Evolutionary conservation across 2,329 filamentous ascomycete genomes (phyloP), one percentile per base, ranked within the genome.

Genomic region (Phyllosticta paracitricarpa): DNA sequence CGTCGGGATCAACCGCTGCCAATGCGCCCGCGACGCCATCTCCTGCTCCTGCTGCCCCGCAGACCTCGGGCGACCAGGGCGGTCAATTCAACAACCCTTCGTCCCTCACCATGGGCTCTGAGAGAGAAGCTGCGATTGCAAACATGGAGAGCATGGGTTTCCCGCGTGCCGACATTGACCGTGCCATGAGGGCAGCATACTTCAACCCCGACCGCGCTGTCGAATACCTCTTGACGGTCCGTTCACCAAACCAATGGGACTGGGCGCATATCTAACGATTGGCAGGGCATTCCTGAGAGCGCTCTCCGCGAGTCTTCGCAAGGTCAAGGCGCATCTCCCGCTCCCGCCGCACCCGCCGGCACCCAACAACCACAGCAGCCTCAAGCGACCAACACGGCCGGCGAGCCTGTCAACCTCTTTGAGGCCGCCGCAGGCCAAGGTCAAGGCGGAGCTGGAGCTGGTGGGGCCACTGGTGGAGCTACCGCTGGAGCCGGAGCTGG

Each of bases 121-220:
- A 93, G 74, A 86, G 91, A 67, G 84, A 89, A 65, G 85, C 87
- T 67, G 91, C 91, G 48, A 88, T 97, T 70, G 83, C 88, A 56
- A 91, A 92, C 72, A 96, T 99, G 91, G 92, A 96, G 77, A 88
- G 88, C 66, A 99, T 99, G 94, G 94, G 94, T 8, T 99, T 99
- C 68, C 85, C 89, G 70, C 84, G 92, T 70, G 80, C 85, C 58
- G 89, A 96, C 71, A 96, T 97, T 67, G 91, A 97, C 68, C 85
- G 88, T 56, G 94, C 94, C 58, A 94, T 99, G 88, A 89, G 93
- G 70, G 94, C 94, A 65, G 94, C 94, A 14, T 99, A 90, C 76
- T 95, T 89, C 82, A 99, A 99, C 78, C 91, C 93, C 14, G 93
- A 97, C 75, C 91, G 94, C 69, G 94, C 94, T 59, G 93, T 99